Percentiles rank a stretch among this genome's conserved stretches.
Evolutionary conservation across 78 protist species (phyloP).

Genomic region (Emiliania huxleyi): DNA sequence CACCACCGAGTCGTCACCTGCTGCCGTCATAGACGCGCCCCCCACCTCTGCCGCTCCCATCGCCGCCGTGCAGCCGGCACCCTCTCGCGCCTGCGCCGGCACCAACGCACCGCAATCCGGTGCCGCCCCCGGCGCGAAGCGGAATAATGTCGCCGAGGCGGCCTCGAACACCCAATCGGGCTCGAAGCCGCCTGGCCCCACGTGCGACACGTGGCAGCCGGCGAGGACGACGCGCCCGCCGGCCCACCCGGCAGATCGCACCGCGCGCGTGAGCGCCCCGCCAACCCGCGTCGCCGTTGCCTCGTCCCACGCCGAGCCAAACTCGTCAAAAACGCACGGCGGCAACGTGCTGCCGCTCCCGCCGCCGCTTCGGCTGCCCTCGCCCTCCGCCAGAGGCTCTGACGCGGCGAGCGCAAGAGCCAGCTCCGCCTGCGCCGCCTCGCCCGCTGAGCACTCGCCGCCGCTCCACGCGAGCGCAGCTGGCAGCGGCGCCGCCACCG

Average conservation of each 20-base stretch:
- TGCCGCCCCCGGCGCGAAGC: background rate
- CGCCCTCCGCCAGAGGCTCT: background rate
- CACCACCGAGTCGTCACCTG: background rate
- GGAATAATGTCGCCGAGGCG: background rate
- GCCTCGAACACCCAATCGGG: slow-evolving; percentile 1
- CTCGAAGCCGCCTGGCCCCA: background rate
- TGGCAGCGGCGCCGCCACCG: background rate
- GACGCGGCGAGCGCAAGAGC: background rate
- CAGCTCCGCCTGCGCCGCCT: background rate
- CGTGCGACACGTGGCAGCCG: background rate
- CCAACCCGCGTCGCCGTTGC: background rate
- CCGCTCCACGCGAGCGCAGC: background rate
- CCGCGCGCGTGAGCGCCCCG: background rate
- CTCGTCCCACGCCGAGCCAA: background rate
- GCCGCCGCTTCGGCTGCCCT: background rate
- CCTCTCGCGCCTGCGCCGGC: background rate
- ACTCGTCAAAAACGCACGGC: background rate
- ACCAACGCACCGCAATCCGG: background rate
- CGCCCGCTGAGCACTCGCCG: background rate
- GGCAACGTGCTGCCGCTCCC: background rate
- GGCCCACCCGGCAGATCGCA: background rate
- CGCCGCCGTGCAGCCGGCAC: no score
- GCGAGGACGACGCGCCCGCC: background rate
- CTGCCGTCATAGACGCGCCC: no score
- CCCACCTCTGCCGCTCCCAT: no score